Base-by-base conservation (phyloP, 106 monocot species). In the Dioscorea alata region DNA sequence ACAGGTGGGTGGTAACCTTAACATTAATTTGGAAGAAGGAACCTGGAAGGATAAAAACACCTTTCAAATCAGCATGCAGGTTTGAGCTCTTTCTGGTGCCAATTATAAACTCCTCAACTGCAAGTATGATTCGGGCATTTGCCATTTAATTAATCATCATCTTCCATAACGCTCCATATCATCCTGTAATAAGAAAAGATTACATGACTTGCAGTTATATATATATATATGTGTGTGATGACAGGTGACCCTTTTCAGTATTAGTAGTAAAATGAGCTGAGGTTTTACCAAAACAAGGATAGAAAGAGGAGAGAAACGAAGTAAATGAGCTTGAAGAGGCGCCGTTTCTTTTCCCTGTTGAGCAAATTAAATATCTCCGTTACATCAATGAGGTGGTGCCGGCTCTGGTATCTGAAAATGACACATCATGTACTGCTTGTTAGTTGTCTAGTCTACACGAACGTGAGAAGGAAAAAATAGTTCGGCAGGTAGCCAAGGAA, bases 341-440 rank as follows among this genome's bases (percentile, higher is more conserved):
- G 85, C 21, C 68, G 74, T 50, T 92, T 92, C 81, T 97, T 92
- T 70, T 97, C 96, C 50, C 48, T 74, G 69, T 79, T 71, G 25
- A 97, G 84, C 16, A 80, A 77, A 69, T 79, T 97, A 71, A 92
- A 97, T 49, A 97, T 97, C 86, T 97, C 96, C 0, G 96, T 97
- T 7, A 97, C 96, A 77, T 97, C 96, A 57, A 97, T 65, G 48
- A 97, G 61, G 77, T 97, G 86, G 6, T 70, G 84, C 31, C 84
- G 71, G 23, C 64, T 67, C 64, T 79, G 77, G 69, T 92, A 92
- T 76, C 96, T 97, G 78, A 49, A 34, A 53, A 51, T 48, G 24
- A 68, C 15, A 54, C 54, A 42, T 42, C 9, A 6, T 42, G 42
- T 42, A 8, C 42, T 42, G 42, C 42, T 42, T 42, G 42, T 42